Evolutionary conservation across 2,329 filamentous ascomycete genomes (phyloP).

Genomic region (Diaporthe sp.): DNA sequence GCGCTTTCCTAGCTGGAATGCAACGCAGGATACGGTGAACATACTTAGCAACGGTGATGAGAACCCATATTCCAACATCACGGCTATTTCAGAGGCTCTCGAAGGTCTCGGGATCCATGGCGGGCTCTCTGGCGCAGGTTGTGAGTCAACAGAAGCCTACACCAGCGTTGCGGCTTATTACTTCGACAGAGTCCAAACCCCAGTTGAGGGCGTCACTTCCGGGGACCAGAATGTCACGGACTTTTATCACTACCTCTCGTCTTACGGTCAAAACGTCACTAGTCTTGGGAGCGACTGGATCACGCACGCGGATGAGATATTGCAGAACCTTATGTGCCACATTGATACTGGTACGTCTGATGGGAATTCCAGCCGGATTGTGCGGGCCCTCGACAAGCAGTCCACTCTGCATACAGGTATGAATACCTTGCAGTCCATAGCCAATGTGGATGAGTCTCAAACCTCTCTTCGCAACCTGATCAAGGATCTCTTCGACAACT

Average conservation of each 20-base stretch:
- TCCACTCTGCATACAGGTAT: slow-evolving; percentile 7
- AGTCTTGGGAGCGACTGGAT: not conserved
- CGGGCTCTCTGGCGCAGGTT: not conserved
- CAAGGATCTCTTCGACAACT: not conserved
- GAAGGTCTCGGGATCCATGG: not conserved
- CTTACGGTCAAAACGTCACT: not conserved
- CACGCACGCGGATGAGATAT: not conserved
- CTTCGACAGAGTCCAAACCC: slow-evolving; percentile 6
- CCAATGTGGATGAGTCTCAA: not conserved
- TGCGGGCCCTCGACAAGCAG: slow-evolving; percentile 1
- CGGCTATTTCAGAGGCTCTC: slow-evolving; percentile 6
- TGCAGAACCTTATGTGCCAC: slow-evolving; percentile 22
- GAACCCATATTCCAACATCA: slow-evolving; percentile 6
- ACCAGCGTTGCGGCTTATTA: slow-evolving; percentile 12
- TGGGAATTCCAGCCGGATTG: not conserved
- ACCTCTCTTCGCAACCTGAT: not conserved
- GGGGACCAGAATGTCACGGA: not conserved
- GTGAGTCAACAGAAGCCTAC: not conserved
- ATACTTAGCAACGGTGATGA: not conserved
- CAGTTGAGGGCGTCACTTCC: not conserved
- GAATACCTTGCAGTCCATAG: slow-evolving; percentile 7
- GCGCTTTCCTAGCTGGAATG: slow-evolving; percentile 2
- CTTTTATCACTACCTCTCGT: not conserved
- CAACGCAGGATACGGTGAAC: not conserved
- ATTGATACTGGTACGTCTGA: not conserved